Evolutionary conservation across 1,139 yeast species (phyloP), one percentile per base, ranked within the genome.

Genomic region (Eremothecium sinecaudum): DNA sequence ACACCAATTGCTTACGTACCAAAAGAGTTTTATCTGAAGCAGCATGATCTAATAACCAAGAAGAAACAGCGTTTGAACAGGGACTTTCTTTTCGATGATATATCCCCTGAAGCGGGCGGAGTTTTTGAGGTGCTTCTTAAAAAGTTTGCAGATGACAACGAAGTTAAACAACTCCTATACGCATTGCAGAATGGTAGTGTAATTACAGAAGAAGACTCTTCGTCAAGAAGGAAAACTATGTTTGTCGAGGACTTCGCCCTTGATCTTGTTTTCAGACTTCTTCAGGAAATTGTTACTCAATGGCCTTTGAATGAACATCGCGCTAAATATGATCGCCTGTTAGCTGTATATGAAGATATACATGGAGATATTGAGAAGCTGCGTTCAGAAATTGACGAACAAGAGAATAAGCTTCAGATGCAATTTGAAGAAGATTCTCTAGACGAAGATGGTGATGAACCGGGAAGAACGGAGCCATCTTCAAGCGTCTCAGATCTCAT

Each of bases 121-220:
- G 31, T 48, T 4, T 44, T 47, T 18, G 43, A 47, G 14, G 39
- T 47, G 11, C 34, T 56, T 23, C 35, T 42, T 8, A 38, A 41
- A 13, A 52, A 45, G 38, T 51, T 53, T 34, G 37, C 45, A 31
- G 36, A 42, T 12, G 47, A 52, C 24, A 36, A 31, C 11, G 41
- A 45, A 17, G 44, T 48, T 3, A 32, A 40, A 18, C 40, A 46
- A 16, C 43, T 56, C 21, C 34, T 56, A 4, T 37, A 44, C 18
- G 58, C 59, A 3, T 30, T 56, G 13, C 51, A 49, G 28, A 48
- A 52, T 34, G 60, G 59, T 4, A 53, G 57, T 24, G 57, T 56
- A 5, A 45, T 51, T 5, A 29, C 38, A 12, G 39, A 40, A 2
- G 44, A 36, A 15, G 33, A 39, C 22, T 33, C 23, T 8, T 33